Conservation (phyloP, 1,284 basidiomycete species). For the Melanopsichium pennsylvanicum region DNA sequence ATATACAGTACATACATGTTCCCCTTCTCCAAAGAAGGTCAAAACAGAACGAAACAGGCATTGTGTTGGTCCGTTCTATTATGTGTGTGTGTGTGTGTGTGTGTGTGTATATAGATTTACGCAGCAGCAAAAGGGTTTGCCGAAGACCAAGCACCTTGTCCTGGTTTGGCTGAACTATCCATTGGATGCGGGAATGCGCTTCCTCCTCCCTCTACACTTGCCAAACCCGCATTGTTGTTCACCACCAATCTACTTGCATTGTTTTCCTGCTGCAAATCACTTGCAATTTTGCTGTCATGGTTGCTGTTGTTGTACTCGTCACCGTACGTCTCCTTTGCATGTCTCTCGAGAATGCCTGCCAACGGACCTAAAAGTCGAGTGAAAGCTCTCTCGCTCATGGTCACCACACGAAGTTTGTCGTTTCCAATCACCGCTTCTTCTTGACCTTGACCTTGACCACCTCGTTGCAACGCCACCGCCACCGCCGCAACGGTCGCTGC, state of each 20-base stretch:
- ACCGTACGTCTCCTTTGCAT: constrained; percentile 69
- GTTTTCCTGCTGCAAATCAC: no score
- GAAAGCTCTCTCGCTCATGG: constrained; percentile 90
- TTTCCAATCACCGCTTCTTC: constrained; percentile 56
- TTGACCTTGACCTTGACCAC: no score
- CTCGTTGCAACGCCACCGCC: no score
- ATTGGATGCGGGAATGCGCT: constrained; percentile 26
- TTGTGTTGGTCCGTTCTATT: no score
- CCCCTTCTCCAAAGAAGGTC: neutral
- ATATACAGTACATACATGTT: no score
- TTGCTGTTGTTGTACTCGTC: constrained; percentile 37
- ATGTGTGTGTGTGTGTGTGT: no score
- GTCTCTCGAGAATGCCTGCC: constrained; percentile 84
- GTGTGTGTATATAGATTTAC: no score
- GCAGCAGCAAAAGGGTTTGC: constrained; percentile 42
- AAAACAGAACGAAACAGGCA: no score
- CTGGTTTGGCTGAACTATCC: constrained; percentile 39
- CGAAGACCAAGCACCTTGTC: constrained; percentile 36
- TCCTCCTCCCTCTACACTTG: neutral
- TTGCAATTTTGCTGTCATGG: no score
- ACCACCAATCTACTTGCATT: no score
- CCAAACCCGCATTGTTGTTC: constrained; percentile 6
- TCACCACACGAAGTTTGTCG: constrained; percentile 75
- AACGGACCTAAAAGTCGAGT: constrained; percentile 90
- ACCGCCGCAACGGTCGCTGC: constrained; percentile 91